Evolutionary conservation across 176 grass and related monocot genomes (phyloP).

Genomic region (Hordeum marinum): DNA sequence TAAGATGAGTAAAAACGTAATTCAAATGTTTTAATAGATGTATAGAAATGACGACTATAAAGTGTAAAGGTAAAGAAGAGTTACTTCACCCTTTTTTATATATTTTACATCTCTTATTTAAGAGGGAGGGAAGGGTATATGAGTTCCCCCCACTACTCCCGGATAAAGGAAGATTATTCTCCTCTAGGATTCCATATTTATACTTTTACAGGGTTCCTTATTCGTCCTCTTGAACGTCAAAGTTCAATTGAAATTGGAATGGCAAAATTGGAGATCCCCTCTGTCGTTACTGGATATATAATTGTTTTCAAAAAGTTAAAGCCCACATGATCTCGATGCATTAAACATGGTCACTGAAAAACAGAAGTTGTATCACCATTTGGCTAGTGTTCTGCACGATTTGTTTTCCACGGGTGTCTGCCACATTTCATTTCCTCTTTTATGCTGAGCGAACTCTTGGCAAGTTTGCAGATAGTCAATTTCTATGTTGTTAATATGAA

Average conservation of each 20-base stretch:
- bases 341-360: background rate
- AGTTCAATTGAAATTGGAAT: no score
- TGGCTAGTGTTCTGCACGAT: slow-evolving; percentile 3
- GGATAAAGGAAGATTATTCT: background rate
- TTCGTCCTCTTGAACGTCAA: no score
- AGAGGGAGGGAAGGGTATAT: no score
- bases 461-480: slow-evolving; percentile 8
- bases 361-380: background rate
- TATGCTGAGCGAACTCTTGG: background rate
- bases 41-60: background rate
- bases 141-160: background rate
- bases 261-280: no score
- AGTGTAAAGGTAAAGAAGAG: background rate
- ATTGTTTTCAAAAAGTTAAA: background rate
- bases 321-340: background rate
- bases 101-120: no score
- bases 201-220: no score
- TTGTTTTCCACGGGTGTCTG: background rate
- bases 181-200: background rate
- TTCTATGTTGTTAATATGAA: slow-evolving; percentile 8
- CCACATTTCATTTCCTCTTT: background rate
- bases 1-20: background rate
- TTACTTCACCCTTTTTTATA: background rate
- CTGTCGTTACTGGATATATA: no score
- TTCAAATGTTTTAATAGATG: background rate